Percentiles rank a stretch among this genome's conserved stretches.
phyloP scores from a whole-genome alignment of 2,329 filamentous ascomycete genomes.

The Xylariales sp. region DNA sequence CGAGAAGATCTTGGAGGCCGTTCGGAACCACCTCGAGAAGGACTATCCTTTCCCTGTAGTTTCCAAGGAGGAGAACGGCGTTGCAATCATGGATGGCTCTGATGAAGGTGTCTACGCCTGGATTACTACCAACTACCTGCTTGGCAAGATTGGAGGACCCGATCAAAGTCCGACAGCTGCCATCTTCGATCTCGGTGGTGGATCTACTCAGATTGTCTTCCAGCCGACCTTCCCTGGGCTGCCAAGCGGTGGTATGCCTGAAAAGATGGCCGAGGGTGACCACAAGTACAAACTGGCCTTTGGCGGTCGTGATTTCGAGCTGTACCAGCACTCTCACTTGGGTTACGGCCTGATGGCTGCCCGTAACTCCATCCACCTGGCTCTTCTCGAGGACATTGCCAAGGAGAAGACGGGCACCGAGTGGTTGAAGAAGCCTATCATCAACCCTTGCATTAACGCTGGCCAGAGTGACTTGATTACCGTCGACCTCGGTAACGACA shows the following conservation, averaged over 20 bases:
- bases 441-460: constrained; percentile 65
- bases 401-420: constrained; percentile 52
- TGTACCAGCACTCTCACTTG: constrained; percentile 98
- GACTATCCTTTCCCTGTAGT: constrained; percentile 94
- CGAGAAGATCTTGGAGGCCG: constrained; percentile 78
- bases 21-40: constrained; percentile 78
- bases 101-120: constrained; percentile 98
- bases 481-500: constrained; percentile 63
- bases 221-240: constrained; percentile 84
- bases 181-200: constrained; percentile 92
- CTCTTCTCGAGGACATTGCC: constrained; percentile 67
- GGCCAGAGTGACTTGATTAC: constrained; percentile 72
- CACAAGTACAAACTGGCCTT: constrained; percentile 94
- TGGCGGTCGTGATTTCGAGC: constrained; percentile 81
- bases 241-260: constrained; percentile 73
- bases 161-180: constrained; percentile 89
- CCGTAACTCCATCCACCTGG: constrained; percentile 76
- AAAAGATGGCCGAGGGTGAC: constrained; percentile 80
- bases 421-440: constrained; percentile 26
- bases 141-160: constrained; percentile 93
- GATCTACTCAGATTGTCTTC: constrained; percentile 98
- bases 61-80: constrained; percentile 76
- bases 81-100: constrained; percentile 95
- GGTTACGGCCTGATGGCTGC: constrained; percentile 96
- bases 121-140: constrained; percentile 98